Conservation (phyloP, 1,139 yeast genomes). For the Suhomyces guaymorum region DNA sequence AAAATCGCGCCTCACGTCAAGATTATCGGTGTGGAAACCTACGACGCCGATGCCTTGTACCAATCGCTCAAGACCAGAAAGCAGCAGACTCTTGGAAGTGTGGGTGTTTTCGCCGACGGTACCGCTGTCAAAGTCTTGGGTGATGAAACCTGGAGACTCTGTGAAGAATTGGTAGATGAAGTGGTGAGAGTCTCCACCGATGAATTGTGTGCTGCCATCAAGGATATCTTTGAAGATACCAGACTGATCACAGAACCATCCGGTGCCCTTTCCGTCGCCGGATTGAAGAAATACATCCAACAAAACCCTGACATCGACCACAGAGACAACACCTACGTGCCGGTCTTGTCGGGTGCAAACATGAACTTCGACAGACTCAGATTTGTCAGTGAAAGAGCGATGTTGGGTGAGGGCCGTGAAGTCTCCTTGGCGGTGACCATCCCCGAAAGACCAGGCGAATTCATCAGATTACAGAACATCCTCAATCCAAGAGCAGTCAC, state of each 20-base stretch:
- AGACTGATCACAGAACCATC: constrained; percentile 94
- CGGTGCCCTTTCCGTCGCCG: constrained; percentile 96
- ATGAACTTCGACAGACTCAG: constrained; percentile 96
- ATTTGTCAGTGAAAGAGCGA: constrained; percentile 97
- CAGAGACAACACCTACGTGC: constrained; percentile 71
- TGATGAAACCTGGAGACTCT: constrained; percentile 84
- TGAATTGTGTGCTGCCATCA: constrained; percentile 96
- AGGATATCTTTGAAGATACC: constrained; percentile 94
- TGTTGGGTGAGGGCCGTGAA: constrained; percentile 95
- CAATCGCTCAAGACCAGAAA: constrained; percentile 63
- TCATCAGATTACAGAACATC: constrained; percentile 68
- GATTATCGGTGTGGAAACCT: constrained; percentile 93
- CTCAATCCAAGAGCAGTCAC: constrained; percentile 88
- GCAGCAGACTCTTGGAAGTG: constrained; percentile 59
- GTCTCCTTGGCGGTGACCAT: constrained; percentile 87
- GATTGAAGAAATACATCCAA: constrained; percentile 77
- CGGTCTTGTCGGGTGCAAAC: constrained; percentile 92
- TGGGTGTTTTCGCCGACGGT: constrained; percentile 99
- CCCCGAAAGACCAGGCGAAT: constrained; percentile 92
- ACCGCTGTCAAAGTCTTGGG: constrained; percentile 95
- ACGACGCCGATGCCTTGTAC: constrained; percentile 88
- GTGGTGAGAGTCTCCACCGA: constrained; percentile 86
- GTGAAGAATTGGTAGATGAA: constrained; percentile 80
- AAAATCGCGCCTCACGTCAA: constrained; percentile 97
- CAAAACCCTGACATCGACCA: constrained; percentile 71